Evolutionary conservation across 2,329 filamentous ascomycete genomes (phyloP), one percentile per base, ranked within the genome.

Genomic region (Penicillium corylophilum): DNA sequence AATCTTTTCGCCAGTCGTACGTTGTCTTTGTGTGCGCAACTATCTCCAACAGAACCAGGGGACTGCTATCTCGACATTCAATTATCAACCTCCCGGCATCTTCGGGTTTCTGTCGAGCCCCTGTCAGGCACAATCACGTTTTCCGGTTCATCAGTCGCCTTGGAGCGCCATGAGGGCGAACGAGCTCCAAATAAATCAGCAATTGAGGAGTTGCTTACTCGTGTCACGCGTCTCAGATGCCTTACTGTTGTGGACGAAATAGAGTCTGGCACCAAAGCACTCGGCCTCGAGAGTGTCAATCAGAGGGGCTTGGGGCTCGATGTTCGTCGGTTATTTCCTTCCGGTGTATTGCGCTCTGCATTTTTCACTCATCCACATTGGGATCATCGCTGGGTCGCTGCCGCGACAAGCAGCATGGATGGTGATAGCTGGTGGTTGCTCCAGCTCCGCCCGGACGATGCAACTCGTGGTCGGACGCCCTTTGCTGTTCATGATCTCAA

Each of bases 401-500:
- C 86, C 58, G 80, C 88, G 41, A 84, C 84, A 46, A 79, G 90
- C 67, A 85, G 86, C 66, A 78, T 88, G 64, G 79, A 80, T 63
- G 89, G 89, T 47, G 89, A 94, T 66, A 81, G 80, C 55, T 95
- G 89, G 89, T 92, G 87, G 84, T 75, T 92, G 53, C 76, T 90
- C 23, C 69, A 71, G 53, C 51, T 71, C 57, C 61, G 54, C 40
- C 51, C 62, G 24, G 39, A 59, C 22, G 44, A 60, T 16, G 31
- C 60, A 31, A 36, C 55, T 36, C 54, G 57, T 35, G 40, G 38
- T 8, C 35, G 20, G 13, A 23, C 38, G 15, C 51, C 44, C 23
- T 39, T 52, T 29, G 23, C 28, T n/a, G 48, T 54, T 33, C 51
- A 54, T 47, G 46, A 59, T 22, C 44, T 44, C 42, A 51, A 51